A percentile compares a stretch with the other conserved stretches of the same genome.
Conservation (phyloP, 495 filamentous ascomycete species). For the Pseudoneurospora amorphoporcata region DNA sequence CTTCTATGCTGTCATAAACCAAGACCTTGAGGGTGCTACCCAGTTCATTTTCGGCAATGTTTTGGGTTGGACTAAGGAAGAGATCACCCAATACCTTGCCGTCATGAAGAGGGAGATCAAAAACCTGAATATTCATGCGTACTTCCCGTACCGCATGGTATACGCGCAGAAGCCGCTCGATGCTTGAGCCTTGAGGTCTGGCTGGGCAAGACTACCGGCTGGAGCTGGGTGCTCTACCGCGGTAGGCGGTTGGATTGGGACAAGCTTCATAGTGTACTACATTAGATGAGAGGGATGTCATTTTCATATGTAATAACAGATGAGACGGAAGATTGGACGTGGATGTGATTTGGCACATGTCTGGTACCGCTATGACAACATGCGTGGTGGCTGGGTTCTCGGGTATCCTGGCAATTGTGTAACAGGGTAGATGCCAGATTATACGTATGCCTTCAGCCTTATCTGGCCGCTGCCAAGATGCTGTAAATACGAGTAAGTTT, state of each 20-base stretch:
- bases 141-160: conserved; percentile 14
- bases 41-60: conserved; percentile 23
- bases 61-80: conserved; percentile 16
- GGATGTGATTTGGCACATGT: background rate
- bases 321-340: background rate
- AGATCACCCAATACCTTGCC: conserved; percentile 6
- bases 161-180: conserved; percentile 22
- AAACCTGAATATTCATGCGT: conserved; percentile 8
- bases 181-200: background rate
- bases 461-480: background rate
- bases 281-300: background rate
- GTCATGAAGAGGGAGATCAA: conserved; percentile 11
- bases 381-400: no score
- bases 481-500: background rate
- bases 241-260: no score
- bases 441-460: background rate
- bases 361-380: background rate
- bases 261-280: background rate
- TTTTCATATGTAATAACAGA: background rate
- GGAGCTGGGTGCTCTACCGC: no score
- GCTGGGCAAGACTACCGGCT: background rate
- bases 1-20: background rate
- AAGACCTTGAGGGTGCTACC: conserved; percentile 1
- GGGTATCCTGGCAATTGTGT: background rate
- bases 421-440: background rate